A percentile compares a stretch with the other conserved stretches of the same genome.
Conservation (phyloP, 805 yeast species). For the Ogataea sp. region DNA sequence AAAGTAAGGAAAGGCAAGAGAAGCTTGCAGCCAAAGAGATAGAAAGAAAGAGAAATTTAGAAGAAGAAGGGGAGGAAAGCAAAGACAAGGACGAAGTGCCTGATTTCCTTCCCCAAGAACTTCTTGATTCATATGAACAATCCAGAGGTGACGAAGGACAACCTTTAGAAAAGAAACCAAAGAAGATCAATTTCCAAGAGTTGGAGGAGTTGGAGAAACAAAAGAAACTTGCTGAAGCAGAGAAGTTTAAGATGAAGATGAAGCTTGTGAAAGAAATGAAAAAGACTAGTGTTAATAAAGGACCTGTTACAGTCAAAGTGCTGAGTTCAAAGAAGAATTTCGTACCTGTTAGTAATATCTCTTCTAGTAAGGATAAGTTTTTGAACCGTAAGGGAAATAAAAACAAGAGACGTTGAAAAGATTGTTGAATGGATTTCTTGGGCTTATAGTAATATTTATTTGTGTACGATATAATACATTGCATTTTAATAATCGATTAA, state of each 20-base stretch:
- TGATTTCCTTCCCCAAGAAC: conserved; percentile 31
- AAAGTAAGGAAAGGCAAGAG: not conserved
- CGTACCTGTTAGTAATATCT: conserved; percentile 16
- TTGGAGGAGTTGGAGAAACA: conserved; percentile 21
- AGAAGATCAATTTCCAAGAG: conserved; percentile 9
- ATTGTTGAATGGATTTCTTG: too few relatives aligned
- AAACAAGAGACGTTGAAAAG: conserved; percentile 1
- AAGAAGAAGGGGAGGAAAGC: conserved; percentile 1
- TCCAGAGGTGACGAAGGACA: conserved; percentile 3
- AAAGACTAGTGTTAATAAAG: conserved; percentile 23
- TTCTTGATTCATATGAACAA: conserved; percentile 24
- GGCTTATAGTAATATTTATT: not conserved
- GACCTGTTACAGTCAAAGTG: conserved; percentile 34
- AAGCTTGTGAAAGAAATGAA: conserved; percentile 25
- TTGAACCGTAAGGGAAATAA: conserved; percentile 12
- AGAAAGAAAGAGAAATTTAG: too few relatives aligned
- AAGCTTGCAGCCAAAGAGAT: too few relatives aligned
- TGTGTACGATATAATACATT: too few relatives aligned
- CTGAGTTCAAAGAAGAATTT: conserved; percentile 6
- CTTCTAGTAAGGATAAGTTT: conserved; percentile 19
- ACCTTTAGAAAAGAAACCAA: too few relatives aligned
- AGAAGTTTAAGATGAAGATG: conserved; percentile 15
- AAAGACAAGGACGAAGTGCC: conserved; percentile 17
- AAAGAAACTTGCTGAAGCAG: conserved; percentile 7
- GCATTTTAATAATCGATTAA: too few relatives aligned